Evolutionary conservation across 331 rosid genomes (phyloP), one percentile per base, ranked within the genome.

Genomic region (Acacia concinna): DNA sequence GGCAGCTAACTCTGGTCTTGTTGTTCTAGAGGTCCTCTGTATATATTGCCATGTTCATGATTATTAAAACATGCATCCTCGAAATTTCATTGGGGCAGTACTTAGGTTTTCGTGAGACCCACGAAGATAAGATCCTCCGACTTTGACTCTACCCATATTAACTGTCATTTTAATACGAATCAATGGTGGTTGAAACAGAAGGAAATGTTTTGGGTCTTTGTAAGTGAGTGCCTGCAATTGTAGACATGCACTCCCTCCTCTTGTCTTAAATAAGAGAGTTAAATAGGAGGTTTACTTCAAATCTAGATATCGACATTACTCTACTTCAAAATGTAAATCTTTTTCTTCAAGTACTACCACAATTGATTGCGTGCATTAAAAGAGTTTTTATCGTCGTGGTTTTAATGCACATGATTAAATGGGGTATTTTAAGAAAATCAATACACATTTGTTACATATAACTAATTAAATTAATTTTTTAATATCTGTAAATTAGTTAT

Each of bases 61-160:
- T 52, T 52, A 3, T 7, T 20, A n/a, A 52, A 27, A 51, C 8
- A 78, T 86, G 85, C 67, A 41, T 74, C 31, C 28, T 56, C 38
- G 68, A 79, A 59, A 43, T 71, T 74, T 5, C 6, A 28, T 62
- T 31, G 31, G 2, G 72, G 46, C 56, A 79, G 54, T 23, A 60
- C 63, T 46, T 70, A 28, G 47, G 47, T 76, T 80, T 87, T 83
- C 86, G 93, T 92, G 97, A 84, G 40, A 79, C 71, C 87, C 94
- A 87, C 91, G 86, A 88, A 80, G 76, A 72, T 80, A 34, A 69
- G 12, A 40, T 71, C 47, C 75, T 47, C 8, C n/a, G 1, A 70
- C 25, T 82, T 63, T n/a, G 49, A 81, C 74, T 81, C 85, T 67
- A 67, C 70, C 70, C 62, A 47, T 72, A 79, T 73, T 59, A 41